A percentile compares a stretch with the other conserved stretches of the same genome.
Evolutionary conservation across 2,329 filamentous ascomycete species (phyloP).

Genomic region (Knoxdaviesia capensis): DNA sequence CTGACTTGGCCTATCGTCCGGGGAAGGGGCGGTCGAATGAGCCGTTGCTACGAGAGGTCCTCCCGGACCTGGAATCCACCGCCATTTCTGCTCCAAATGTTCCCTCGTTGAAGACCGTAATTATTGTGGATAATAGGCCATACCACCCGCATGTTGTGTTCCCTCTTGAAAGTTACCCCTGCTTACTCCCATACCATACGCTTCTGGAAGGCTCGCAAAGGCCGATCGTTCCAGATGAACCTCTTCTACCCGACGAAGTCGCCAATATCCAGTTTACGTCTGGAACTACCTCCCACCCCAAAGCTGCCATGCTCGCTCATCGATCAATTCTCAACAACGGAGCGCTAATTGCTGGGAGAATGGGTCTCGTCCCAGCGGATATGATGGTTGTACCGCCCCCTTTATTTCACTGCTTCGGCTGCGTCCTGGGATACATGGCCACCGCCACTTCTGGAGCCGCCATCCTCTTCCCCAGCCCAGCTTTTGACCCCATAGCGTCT

Average conservation of each 20-base stretch:
- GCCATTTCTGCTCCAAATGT: constrained; percentile 22
- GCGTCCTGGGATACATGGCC: constrained; percentile 87
- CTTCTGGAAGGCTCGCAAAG: constrained; percentile 16
- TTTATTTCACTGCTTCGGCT: constrained; percentile 80
- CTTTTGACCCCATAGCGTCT: constrained; percentile 62
- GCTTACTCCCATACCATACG: constrained; percentile 22
- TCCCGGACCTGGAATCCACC: constrained; percentile 21
- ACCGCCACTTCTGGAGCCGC: constrained; percentile 61
- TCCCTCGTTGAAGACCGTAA: constrained; percentile 48
- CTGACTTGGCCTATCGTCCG: constrained; percentile 53
- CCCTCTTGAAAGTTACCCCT: constrained; percentile 18
- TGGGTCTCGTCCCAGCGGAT: constrained; percentile 59
- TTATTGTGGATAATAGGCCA: constrained; percentile 60
- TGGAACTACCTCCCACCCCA: constrained; percentile 79
- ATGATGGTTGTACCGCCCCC: constrained; percentile 71
- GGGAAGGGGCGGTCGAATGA: constrained; percentile 32
- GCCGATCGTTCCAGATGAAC: constrained; percentile 20
- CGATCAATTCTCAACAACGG: constrained; percentile 86
- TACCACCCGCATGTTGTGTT: constrained; percentile 24
- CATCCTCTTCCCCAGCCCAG: constrained; percentile 71
- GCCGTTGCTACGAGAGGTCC: constrained; percentile 21
- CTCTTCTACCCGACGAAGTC: constrained; percentile 42
- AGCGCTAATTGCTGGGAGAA: constrained; percentile 60
- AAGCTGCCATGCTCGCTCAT: constrained; percentile 80
- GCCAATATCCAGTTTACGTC: constrained; percentile 96